These are phyloP conservation scores for Hypoxylon perforatum DNA, from an alignment of 495 filamentous ascomycete genomes.

Conservation along the genomic window DNA sequence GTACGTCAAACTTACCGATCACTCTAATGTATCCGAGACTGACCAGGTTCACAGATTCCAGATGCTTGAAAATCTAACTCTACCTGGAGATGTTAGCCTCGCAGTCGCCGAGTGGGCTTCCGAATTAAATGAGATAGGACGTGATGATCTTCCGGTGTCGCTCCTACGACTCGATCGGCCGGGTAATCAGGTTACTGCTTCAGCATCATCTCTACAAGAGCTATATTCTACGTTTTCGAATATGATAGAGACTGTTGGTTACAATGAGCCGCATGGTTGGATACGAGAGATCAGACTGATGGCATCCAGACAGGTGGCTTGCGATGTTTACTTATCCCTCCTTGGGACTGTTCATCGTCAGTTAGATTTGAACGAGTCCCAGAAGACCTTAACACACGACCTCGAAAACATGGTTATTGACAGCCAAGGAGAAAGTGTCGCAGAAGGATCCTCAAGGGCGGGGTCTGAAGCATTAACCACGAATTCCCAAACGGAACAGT, in stretches of 20 bases:
- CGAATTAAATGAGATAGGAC: conserved; percentile 32
- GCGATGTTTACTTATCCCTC: conserved; percentile 41
- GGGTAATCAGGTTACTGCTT: conserved; percentile 7
- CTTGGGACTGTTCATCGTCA: conserved; percentile 35
- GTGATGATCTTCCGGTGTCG: conserved; percentile 19
- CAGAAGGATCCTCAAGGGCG: conserved; percentile 24
- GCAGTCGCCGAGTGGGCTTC: conserved; percentile 28
- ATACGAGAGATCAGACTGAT: conserved; percentile 2
- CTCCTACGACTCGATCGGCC: conserved; percentile 27
- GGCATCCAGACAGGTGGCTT: conserved; percentile 33
- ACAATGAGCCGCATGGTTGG: conserved; percentile 1
- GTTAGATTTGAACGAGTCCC: conserved; percentile 9
- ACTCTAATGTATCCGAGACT: conserved; percentile 4
- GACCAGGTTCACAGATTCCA: conserved; percentile 33
- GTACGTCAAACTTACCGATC: conserved; percentile 24
- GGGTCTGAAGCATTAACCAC: conserved; percentile 22
- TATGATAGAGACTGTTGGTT: conserved; percentile 5
- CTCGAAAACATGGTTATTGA: conserved; percentile 35
- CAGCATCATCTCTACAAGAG: conserved; percentile 27
- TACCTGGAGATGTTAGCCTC: conserved; percentile 21
- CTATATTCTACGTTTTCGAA: conserved; percentile 21
- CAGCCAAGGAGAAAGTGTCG: conserved; percentile 36
- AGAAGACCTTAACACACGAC: conserved; percentile 14
- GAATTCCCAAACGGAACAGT: conserved; percentile 19
- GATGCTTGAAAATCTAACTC: conserved; percentile 24